phyloP scores from a whole-genome alignment of 2,329 filamentous ascomycete species.

The Botrytis squamosa region DNA sequence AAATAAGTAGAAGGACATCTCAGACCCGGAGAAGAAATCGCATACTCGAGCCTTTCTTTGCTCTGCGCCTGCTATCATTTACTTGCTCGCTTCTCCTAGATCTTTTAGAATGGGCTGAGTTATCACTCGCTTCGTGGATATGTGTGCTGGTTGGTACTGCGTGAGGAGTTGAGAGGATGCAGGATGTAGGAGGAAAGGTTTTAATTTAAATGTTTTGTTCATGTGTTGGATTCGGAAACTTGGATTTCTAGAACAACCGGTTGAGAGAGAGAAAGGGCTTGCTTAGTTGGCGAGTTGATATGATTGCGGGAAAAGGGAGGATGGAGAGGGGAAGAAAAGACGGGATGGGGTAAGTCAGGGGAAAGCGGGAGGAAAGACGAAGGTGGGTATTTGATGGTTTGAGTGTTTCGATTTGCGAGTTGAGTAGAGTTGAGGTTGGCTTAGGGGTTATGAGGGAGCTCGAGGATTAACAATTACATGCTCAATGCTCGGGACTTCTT shows the following conservation, averaged over 20 bases:
- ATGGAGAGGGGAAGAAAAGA: background rate
- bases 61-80: background rate
- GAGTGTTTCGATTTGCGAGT: background rate
- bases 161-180: background rate
- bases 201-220: background rate
- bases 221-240: accelerated
- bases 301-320: background rate
- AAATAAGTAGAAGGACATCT: background rate
- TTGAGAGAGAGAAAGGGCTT: background rate
- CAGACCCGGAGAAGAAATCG: background rate
- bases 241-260: background rate
- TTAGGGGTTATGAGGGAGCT: background rate
- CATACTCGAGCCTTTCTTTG: background rate
- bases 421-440: background rate
- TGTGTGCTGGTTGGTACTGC: background rate
- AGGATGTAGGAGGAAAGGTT: background rate
- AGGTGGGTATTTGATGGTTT: background rate
- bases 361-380: background rate
- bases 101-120: background rate
- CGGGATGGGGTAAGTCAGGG: no score
- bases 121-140: background rate
- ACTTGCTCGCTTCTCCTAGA: background rate
- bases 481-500: background rate
- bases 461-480: background rate
- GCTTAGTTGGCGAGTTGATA: background rate